Conservation (phyloP, 768 basidiomycete species). For the Boletales sp. region DNA sequence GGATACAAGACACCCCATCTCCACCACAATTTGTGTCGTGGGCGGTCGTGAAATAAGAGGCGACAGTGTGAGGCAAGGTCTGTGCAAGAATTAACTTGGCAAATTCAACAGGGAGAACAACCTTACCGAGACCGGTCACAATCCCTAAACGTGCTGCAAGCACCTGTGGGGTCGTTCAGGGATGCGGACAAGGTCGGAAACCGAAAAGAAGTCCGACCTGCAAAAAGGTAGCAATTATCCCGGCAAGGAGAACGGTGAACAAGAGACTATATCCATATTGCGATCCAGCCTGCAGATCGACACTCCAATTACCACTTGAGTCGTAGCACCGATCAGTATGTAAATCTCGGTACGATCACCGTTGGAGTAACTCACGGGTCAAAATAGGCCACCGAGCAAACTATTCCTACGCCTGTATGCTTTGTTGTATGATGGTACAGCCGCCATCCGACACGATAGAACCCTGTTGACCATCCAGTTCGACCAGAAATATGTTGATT, state of each 20-base stretch:
- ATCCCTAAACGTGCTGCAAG: constrained; percentile 79
- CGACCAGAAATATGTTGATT: not conserved
- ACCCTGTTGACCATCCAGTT: constrained; percentile 16
- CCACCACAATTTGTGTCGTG: constrained; percentile 51
- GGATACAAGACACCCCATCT: constrained; percentile 64
- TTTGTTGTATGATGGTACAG: constrained; percentile 51
- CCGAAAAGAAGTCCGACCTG: constrained; percentile 43
- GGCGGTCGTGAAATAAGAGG: constrained; percentile 60
- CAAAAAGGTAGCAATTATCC: constrained; percentile 76
- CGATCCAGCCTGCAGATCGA: constrained; percentile 85
- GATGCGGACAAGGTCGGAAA: not conserved
- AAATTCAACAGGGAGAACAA: not conserved
- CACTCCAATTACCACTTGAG: constrained; percentile 80
- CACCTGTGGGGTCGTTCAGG: constrained; percentile 40
- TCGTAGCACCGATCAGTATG: not conserved
- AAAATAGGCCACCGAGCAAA: constrained; percentile 87
- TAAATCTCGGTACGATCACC: not conserved
- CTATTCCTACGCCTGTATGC: constrained; percentile 80
- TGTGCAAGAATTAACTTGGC: constrained; percentile 24
- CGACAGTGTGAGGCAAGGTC: constrained; percentile 66
- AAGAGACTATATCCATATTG: constrained; percentile 82
- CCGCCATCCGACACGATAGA: constrained; percentile 24
- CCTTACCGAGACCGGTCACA: constrained; percentile 72
- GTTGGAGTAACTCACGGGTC: constrained; percentile 58
- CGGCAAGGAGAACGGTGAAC: constrained; percentile 81